These are phyloP conservation scores for Geranium rotundifolium DNA, from an alignment of 345 rosid genomes.

Conservation along the genomic window DNA sequence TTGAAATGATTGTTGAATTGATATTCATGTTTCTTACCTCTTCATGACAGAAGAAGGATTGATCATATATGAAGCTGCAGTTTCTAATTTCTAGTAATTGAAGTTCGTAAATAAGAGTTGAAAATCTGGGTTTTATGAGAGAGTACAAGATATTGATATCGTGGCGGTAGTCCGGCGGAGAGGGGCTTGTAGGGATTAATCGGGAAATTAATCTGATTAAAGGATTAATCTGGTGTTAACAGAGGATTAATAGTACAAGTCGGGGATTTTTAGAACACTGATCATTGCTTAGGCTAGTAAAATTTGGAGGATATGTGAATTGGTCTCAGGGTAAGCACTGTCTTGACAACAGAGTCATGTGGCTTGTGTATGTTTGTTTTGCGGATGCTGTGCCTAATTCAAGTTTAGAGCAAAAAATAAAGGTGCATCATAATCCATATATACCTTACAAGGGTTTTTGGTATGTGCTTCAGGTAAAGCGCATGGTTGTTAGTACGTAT, in stretches of 20 bases:
- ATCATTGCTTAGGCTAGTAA: not conserved
- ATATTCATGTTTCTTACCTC: not conserved
- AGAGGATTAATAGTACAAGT: too few relatives aligned
- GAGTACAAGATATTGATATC: too few relatives aligned
- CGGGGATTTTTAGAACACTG: too few relatives aligned
- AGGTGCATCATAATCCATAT: not conserved
- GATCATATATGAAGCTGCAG: not conserved
- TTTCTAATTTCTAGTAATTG: too few relatives aligned
- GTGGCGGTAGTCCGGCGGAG: too few relatives aligned
- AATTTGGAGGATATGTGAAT: not conserved
- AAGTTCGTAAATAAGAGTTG: too few relatives aligned
- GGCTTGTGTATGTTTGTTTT: not conserved
- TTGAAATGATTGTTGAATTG: not conserved
- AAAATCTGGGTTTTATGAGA: too few relatives aligned
- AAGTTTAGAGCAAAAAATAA: not conserved
- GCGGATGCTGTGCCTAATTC: not conserved
- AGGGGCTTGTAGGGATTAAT: too few relatives aligned
- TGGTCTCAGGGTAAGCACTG: not conserved
- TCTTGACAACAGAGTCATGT: not conserved
- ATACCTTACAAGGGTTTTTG: not conserved
- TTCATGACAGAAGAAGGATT: not conserved
- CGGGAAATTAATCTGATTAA: too few relatives aligned
- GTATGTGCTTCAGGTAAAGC: conserved; percentile 45
- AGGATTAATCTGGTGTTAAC: too few relatives aligned
- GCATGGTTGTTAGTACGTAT: conserved; percentile 97